Percentiles rank a stretch among this genome's conserved stretches.
Conservation (phyloP, 495 filamentous ascomycete species). For the Aspergillus affinis region DNA sequence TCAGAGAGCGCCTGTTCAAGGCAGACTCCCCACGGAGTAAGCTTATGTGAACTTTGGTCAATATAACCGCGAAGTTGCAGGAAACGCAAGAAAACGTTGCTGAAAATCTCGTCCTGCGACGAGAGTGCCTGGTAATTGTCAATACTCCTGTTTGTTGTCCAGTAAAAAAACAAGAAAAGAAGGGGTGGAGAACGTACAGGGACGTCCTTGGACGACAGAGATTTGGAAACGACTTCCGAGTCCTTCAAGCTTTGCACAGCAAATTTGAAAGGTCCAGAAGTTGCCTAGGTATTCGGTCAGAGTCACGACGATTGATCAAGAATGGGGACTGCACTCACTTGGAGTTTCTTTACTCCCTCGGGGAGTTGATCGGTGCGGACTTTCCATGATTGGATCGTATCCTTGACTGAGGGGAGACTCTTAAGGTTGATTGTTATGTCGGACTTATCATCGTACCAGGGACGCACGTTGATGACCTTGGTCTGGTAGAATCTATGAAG, state of each 20-base stretch:
- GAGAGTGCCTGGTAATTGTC: conserved; percentile 30
- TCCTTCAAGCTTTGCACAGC: conserved; percentile 58
- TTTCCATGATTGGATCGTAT: conserved; percentile 70
- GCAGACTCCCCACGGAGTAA: conserved; percentile 82
- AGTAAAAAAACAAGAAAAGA: not conserved
- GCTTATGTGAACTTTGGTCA: conserved; percentile 66
- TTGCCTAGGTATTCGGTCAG: conserved; percentile 18
- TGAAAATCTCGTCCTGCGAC: conserved; percentile 68
- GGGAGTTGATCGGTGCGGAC: conserved; percentile 55
- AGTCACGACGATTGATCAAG: not conserved
- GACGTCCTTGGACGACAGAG: conserved; percentile 47
- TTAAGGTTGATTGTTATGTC: conserved; percentile 66
- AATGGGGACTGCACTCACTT: conserved; percentile 24
- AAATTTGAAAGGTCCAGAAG: conserved; percentile 43
- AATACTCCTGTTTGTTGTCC: not conserved
- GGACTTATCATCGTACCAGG: conserved; percentile 80
- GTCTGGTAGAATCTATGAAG: conserved; percentile 78
- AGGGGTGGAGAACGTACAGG: conserved; percentile 28
- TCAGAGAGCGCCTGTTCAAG: conserved; percentile 65
- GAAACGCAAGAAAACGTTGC: conserved; percentile 82
- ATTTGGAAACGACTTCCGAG: conserved; percentile 63
- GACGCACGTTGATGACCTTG: conserved; percentile 70
- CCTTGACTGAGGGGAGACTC: conserved; percentile 57
- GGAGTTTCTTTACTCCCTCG: conserved; percentile 40
- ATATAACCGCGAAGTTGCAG: conserved; percentile 85